Conservation (phyloP, 257 asterid genomes). For the Solanum chiquidenum region DNA sequence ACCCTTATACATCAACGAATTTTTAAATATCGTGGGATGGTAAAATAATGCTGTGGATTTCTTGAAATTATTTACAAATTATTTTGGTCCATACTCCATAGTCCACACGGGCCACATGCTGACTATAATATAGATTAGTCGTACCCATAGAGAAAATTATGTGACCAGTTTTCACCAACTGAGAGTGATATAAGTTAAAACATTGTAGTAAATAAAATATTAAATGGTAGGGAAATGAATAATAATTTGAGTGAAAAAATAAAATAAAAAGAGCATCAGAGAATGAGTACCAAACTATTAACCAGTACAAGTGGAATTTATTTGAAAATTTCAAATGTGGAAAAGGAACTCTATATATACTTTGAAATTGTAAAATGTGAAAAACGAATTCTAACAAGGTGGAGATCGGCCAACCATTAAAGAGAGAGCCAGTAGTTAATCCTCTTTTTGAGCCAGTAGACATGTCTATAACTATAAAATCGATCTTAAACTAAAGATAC, state of each 20-base stretch:
- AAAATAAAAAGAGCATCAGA: neutral
- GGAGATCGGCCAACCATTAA: neutral
- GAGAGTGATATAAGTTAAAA: neutral
- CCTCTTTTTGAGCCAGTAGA: neutral
- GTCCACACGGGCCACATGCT: neutral
- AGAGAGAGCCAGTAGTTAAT: neutral
- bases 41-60: neutral
- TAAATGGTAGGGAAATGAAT: neutral
- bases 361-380: neutral
- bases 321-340: neutral
- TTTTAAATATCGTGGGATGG: neutral
- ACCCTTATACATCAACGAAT: neutral
- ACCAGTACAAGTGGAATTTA: neutral
- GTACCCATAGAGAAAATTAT: neutral
- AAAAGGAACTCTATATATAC: neutral
- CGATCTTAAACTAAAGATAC: too few relatives aligned
- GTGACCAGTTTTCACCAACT: neutral
- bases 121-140: neutral
- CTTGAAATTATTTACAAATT: neutral
- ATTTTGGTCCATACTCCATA: neutral
- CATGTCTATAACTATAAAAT: neutral
- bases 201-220: neutral
- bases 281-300: neutral
- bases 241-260: neutral
- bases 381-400: neutral